Percentiles rank a stretch among this genome's conserved stretches.
These are phyloP conservation scores for Penicillium ochrochloron DNA, from an alignment of 495 filamentous ascomycete species.

Conservation along the genomic window DNA sequence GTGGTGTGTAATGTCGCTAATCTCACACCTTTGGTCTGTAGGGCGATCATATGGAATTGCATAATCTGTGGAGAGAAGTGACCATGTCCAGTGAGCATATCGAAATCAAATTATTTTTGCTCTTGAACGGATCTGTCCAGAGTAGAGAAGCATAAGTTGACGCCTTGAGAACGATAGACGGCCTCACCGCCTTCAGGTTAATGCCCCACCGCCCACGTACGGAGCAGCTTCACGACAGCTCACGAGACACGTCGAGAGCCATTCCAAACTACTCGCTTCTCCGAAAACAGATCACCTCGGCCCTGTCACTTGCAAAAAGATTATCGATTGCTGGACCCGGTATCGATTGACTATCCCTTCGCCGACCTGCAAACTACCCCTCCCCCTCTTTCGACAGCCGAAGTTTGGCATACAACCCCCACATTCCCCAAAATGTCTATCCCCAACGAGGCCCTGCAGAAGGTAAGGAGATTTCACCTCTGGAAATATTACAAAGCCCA, in stretches of 20 bases:
- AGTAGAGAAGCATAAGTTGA: background rate
- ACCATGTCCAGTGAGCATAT: too few species aligned
- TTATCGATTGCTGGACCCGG: background rate
- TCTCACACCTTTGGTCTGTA: too few species aligned
- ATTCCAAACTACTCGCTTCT: background rate
- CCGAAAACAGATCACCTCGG: background rate
- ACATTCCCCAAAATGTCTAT: constrained; percentile 75
- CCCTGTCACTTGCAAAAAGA: background rate
- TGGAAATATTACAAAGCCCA: background rate
- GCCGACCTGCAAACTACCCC: constrained; percentile 7
- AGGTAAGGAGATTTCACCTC: constrained; percentile 57
- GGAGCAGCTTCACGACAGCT: background rate
- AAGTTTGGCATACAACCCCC: constrained; percentile 12
- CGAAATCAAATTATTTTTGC: too few species aligned
- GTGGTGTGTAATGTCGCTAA: too few species aligned
- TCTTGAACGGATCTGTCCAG: background rate
- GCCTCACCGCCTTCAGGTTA: background rate
- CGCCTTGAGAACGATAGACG: background rate
- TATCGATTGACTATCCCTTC: background rate
- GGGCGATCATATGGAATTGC: too few species aligned
- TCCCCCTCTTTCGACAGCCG: constrained; percentile 20
- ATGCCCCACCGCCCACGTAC: background rate
- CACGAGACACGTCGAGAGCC: background rate
- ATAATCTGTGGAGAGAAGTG: too few species aligned
- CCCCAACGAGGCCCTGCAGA: constrained; percentile 92